Evolutionary conservation across 306 rosid genomes (phyloP), one percentile per base, ranked within the genome.

Genomic region (Nissolia schottii): DNA sequence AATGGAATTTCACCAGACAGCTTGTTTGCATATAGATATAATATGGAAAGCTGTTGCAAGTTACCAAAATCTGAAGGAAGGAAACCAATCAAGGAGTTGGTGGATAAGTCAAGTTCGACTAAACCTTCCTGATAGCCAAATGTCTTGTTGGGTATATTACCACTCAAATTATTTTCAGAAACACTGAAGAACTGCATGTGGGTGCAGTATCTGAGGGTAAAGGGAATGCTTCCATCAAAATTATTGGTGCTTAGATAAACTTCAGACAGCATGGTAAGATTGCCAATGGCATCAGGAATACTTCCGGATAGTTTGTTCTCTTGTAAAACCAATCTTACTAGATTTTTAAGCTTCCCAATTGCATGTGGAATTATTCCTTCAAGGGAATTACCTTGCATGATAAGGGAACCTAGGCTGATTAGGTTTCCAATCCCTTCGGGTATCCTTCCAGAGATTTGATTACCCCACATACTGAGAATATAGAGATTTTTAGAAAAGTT

Each of bases 191-290:
- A 0, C 14, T 54, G 64, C 77, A 75, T 45, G 6, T 27, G 6
- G 3, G 67, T 70, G 55, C 84, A 80, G 1, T 55, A 18, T 18
- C 37, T 20, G 0, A 80, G n/a, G 10, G 40, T 37, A 3, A 2
- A 6, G 13, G 81, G 81, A 75, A 80, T 64, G 32, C 19, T 63
- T 80, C 84, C 81, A 64, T 70, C 74, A 4, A 80, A 24, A 7
- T 54, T 25, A 28, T 80, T 80, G 2, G 2, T 9, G 31, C 12
- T 0, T 0, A 80, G n/a, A 35, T 18, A 11, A 29, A 75, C 18
- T 5, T 61, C 51, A 0, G 65, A 62, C 37, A 80, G 32, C 43
- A 13, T 4, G 0, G 77, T 63, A 55, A 80, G 74, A 56, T 75
- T 80, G 1, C 84, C 80, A 53, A 80, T 41, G 2, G 0, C 5